Evolutionary conservation across 352 stramenopile species (phyloP).

Genomic region (Pythium phragmitis): DNA sequence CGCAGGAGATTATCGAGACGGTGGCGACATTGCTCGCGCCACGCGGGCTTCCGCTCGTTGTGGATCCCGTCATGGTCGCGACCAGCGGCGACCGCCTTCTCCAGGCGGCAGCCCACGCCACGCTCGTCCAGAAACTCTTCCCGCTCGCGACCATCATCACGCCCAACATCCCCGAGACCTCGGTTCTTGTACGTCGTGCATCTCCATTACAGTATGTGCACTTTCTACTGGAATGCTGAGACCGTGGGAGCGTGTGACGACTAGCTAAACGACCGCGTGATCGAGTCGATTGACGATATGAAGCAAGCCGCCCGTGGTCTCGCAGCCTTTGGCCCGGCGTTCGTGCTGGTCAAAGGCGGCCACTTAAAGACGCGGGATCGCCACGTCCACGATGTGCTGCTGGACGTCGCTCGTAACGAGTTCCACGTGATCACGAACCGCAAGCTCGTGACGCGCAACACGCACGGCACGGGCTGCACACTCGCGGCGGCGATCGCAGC

Average conservation of each 20-base stretch:
- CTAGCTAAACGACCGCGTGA: conserved; percentile 41
- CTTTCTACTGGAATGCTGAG: conserved; percentile 1
- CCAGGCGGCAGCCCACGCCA: conserved; percentile 62
- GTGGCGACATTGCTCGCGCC: conserved; percentile 59
- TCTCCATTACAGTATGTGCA: not conserved
- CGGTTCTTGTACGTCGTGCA: conserved; percentile 61
- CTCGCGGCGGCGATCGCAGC: conserved; percentile 91
- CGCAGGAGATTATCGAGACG: conserved; percentile 68
- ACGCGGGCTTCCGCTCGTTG: conserved; percentile 67
- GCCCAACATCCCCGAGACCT: conserved; percentile 94
- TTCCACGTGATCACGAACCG: conserved; percentile 37
- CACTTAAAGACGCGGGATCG: conserved; percentile 46
- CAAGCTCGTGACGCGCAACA: conserved; percentile 45
- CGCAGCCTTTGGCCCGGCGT: conserved; percentile 47
- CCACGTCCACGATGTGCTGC: conserved; percentile 42
- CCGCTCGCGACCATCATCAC: conserved; percentile 88
- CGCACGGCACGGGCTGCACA: conserved; percentile 91
- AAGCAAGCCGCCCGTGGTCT: conserved; percentile 79
- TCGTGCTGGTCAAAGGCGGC: conserved; percentile 93
- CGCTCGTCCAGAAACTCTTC: conserved; percentile 83
- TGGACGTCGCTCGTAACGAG: conserved; percentile 23
- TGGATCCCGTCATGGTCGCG: conserved; percentile 94
- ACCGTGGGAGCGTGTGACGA: too few relatives aligned
- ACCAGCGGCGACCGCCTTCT: conserved; percentile 87
- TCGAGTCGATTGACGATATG: conserved; percentile 57